Conservation (phyloP, 805 yeast species). For the Sugiyamaella floridensis region DNA sequence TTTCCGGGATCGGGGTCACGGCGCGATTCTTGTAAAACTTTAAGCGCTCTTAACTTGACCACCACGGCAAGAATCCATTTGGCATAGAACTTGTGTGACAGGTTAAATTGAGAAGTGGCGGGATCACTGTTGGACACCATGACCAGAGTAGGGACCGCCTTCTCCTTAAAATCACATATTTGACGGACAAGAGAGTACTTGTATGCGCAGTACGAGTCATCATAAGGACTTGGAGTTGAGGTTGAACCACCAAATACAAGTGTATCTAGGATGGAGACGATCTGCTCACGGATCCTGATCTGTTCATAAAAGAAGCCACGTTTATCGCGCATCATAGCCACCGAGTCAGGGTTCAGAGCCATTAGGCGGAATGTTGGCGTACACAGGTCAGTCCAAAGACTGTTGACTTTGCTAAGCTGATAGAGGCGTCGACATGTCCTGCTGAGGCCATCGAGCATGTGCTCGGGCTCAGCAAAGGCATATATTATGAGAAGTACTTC, state of each 20-base stretch:
- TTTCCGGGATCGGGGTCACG: neutral
- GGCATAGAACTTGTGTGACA: neutral
- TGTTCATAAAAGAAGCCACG: too few relatives aligned
- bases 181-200: neutral
- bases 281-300: too few relatives aligned
- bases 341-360: neutral
- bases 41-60: neutral
- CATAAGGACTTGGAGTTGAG: neutral
- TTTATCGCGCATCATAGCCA: neutral
- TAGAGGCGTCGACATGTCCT: slow-evolving; percentile 17
- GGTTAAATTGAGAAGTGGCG: neutral
- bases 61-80: neutral
- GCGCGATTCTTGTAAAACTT: neutral
- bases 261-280: too few relatives aligned
- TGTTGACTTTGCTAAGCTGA: slow-evolving; percentile 16
- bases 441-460: slow-evolving; percentile 16
- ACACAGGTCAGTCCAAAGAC: slow-evolving; percentile 17
- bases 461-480: slow-evolving; percentile 15
- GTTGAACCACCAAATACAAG: neutral
- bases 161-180: neutral
- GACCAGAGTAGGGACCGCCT: neutral
- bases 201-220: neutral
- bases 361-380: neutral
- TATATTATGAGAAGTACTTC: slow-evolving; percentile 17
- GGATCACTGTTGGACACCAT: neutral